Evolutionary conservation across 2,329 filamentous ascomycete genomes (phyloP), one percentile per base, ranked within the genome.

Genomic region (Monosporascus sp.): DNA sequence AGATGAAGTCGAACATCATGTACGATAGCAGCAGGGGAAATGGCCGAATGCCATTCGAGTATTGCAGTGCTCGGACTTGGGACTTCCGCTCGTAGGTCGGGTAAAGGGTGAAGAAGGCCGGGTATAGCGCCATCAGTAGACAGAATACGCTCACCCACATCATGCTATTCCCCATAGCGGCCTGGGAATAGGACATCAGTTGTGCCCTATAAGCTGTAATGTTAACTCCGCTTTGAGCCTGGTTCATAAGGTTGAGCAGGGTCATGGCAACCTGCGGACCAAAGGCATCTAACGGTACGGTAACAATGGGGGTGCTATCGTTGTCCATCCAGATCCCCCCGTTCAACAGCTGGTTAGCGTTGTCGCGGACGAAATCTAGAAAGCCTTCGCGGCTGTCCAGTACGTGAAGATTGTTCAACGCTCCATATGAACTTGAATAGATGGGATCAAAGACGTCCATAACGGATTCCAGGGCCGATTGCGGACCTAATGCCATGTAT

Each of bases 21-120:
- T 88, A 87, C 2, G 85, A 83, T 7, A 83, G 67, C 82, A 85
- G 86, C 2, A 88, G 68, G 2, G 84, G 82, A 5, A 80, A 72
- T 3, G 81, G 78, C 27, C 83, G 73, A 37, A 88, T 82, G 31
- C 85, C 85, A 60, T 88, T 89, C 58, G 82, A 86, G 69, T 86
- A 88, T 64, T 88, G 84, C 27, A 89, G 70, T 17, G 82, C 81
- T 52, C 85, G 73, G 22, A 89, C 81, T 53, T 84, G 82, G 47
- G 78, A 74, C 31, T 84, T 62, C 37, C 83, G 75, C 66, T 88
- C 85, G 47, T 81, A 72, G 0, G 83, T 86, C 3, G 82, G 81
- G 66, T 88, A 88, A 2, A 88, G 69, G 2, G 81, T 78, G 62
- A 88, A 87, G 69, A 88, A 82, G 1, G 81, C 81, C 1, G 85